phyloP scores from a whole-genome alignment of 1,284 basidiomycete species.

The Trametes hirsuta region DNA sequence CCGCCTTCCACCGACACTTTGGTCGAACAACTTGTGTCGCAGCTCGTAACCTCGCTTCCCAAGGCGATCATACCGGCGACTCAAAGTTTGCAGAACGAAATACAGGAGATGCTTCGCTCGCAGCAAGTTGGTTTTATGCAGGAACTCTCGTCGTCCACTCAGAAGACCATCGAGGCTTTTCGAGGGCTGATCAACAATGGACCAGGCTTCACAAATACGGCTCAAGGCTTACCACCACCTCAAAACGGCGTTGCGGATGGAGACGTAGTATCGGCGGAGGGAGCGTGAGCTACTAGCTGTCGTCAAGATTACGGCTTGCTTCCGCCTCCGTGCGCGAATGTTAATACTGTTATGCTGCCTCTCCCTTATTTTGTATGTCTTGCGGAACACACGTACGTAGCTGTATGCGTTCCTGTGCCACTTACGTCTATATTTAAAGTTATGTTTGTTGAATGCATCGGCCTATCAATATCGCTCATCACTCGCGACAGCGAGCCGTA shows the following conservation, averaged over 20 bases:
- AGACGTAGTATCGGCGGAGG: not conserved
- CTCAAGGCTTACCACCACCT: not conserved
- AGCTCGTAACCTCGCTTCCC: conserved; percentile 14
- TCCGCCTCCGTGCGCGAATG: too few species aligned
- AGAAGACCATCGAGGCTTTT: conserved; percentile 12
- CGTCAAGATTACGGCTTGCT: too few species aligned
- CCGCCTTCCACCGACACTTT: conserved; percentile 9
- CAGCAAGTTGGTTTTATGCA: conserved; percentile 14
- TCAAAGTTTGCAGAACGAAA: conserved; percentile 11
- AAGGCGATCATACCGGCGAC: conserved; percentile 15
- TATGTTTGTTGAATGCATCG: too few species aligned
- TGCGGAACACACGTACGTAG: too few species aligned
- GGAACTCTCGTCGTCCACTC: conserved; percentile 13
- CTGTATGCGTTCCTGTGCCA: too few species aligned
- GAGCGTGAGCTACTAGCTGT: not conserved
- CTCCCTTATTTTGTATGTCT: too few species aligned
- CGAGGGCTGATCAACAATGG: conserved; percentile 7
- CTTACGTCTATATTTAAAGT: too few species aligned
- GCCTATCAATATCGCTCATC: too few species aligned
- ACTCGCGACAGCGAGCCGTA: not conserved
- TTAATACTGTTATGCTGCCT: too few species aligned
- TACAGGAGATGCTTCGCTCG: conserved; percentile 11
- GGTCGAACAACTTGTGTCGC: conserved; percentile 13
- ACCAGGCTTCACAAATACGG: not conserved
- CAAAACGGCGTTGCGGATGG: too few species aligned